These are phyloP conservation scores for Neurospora sp. DNA, from an alignment of 495 filamentous ascomycete genomes.

Conservation along the genomic window DNA sequence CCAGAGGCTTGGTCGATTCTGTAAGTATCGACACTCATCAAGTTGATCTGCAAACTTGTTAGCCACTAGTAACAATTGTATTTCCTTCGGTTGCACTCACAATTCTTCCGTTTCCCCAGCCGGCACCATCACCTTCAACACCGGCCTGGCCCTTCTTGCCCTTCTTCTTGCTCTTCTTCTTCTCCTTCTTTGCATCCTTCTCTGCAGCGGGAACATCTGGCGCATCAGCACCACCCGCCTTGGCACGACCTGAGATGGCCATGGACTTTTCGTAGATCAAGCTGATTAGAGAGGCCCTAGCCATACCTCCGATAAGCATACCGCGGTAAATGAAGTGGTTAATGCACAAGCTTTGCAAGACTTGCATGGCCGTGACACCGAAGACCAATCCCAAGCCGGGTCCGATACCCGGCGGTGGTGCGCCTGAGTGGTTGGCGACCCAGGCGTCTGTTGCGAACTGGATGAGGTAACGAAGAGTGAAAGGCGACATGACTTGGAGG, in stretches of 20 bases:
- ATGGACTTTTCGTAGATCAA: conserved; percentile 75
- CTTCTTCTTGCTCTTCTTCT: conserved; percentile 19
- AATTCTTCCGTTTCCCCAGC: conserved; percentile 86
- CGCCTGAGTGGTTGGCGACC: conserved; percentile 37
- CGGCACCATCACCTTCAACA: conserved; percentile 55
- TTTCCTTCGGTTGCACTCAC: conserved; percentile 12
- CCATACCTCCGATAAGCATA: conserved; percentile 70
- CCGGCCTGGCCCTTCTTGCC: conserved; percentile 26
- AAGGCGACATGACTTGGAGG: conserved; percentile 64
- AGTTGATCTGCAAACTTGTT: conserved; percentile 39
- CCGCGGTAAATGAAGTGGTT: conserved; percentile 78
- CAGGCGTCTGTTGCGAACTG: conserved; percentile 73
- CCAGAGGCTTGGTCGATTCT: conserved; percentile 76
- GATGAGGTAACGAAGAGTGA: conserved; percentile 64
- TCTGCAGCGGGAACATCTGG: conserved; percentile 20
- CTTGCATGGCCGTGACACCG: conserved; percentile 68
- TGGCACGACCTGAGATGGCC: conserved; percentile 68
- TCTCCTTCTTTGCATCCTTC: conserved; percentile 22
- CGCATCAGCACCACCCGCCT: conserved; percentile 48
- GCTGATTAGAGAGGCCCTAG: conserved; percentile 61
- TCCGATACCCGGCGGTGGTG: conserved; percentile 49
- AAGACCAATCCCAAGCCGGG: conserved; percentile 63
- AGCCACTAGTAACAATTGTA: not conserved
- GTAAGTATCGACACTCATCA: conserved; percentile 92
- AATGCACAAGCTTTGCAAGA: conserved; percentile 56